Base-by-base conservation (phyloP, 106 monocot species). In the Phalaenopsis equestris region DNA sequence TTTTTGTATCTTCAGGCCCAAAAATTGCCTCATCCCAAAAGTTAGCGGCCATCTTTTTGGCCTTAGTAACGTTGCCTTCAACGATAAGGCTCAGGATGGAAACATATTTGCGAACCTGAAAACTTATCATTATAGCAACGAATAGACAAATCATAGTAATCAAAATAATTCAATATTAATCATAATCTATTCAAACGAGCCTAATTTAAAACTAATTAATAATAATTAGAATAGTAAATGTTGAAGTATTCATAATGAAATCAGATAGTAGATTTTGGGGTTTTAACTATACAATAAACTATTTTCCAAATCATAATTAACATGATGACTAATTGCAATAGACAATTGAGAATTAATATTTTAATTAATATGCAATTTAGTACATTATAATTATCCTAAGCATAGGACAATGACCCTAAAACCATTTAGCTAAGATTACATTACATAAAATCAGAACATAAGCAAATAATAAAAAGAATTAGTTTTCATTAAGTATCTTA, bases 21-120 rank as follows among this genome's bases (percentile, higher is more conserved):
- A 72, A 75, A 77, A 56, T 14, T 11, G 49, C 24, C 8, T 82
- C 55, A 19, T 10, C 21, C 9, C 5, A 52, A 42, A 75, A 23
- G 16, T 8, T 9, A 43, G 72, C 45, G 74, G 85, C 85, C 30
- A 85, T 67, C 55, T 68, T 84, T 75, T 82, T 90, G 24, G 92
- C 92, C 19, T 72, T 81, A 81, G 72, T 47, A 80, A 95, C 49
- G 42, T 93, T 85, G 58, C 99, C 99, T 56, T 82, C 86, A 41
- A 80, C 36, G 82, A 99, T 86, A 21, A 84, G 78, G 8, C 87
- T 77, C 46, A 95, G 76, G 43, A 90, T 82, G 19, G 77, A 58
- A 57, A 81, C 79, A 74, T 88, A 94, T 72, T 21, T 70, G 52
- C 81, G 52, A 57, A 91, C 86, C 98, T 98, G 85, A 79, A 76